These are phyloP conservation scores for Coniochaeta sp. DNA, from an alignment of 2,329 filamentous ascomycete genomes.

Conservation along the genomic window DNA sequence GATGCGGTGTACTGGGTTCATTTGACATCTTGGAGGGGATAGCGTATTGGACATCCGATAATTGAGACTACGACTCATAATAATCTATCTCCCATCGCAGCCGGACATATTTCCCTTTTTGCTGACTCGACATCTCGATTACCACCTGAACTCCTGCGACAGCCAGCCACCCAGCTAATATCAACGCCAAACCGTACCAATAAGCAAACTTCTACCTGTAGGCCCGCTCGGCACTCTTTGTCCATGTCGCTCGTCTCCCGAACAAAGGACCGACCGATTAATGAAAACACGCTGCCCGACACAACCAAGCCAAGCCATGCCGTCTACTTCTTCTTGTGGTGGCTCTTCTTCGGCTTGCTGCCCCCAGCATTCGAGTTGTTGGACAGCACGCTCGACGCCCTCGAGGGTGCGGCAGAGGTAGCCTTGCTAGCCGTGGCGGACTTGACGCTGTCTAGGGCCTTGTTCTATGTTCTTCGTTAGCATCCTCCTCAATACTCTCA, in stretches of 20 bases:
- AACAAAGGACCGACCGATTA: background rate
- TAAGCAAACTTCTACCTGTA: background rate
- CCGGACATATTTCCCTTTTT: background rate
- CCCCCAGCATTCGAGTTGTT: slow-evolving; percentile 50
- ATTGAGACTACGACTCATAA: no score
- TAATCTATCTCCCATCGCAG: background rate
- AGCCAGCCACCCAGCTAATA: background rate
- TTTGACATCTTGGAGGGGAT: no score
- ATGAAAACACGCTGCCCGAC: background rate
- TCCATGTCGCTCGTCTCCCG: background rate
- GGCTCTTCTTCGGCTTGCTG: slow-evolving; percentile 32
- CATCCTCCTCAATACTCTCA: background rate
- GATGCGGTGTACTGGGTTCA: no score
- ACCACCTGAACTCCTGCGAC: background rate
- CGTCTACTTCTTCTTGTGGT: slow-evolving; percentile 43
- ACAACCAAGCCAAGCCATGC: background rate
- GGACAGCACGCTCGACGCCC: slow-evolving; percentile 83
- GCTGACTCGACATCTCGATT: background rate
- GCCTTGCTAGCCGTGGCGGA: slow-evolving; percentile 61
- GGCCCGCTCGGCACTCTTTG: background rate
- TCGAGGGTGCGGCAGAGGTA: slow-evolving; percentile 69
- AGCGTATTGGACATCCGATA: no score
- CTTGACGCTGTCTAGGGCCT: slow-evolving; percentile 85
- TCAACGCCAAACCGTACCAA: background rate
- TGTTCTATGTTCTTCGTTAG: slow-evolving; percentile 84